Conservation (phyloP, 129 eudicot genomes). For the Escallonia rubra region DNA sequence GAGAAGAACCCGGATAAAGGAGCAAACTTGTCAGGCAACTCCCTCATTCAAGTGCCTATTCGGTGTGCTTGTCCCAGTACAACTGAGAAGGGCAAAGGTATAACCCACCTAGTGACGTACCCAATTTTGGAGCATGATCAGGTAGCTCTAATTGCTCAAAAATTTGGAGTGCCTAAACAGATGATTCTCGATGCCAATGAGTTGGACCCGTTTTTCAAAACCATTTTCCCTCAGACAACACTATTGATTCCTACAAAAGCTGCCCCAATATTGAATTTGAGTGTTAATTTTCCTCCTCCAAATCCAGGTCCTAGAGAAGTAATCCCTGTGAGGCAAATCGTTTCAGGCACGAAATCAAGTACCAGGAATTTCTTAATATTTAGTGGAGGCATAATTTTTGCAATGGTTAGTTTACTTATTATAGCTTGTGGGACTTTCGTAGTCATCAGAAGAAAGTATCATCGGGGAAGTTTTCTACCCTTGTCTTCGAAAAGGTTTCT, state of each 20-base stretch:
- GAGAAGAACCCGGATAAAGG: constrained; percentile 16
- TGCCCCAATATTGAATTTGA: constrained; percentile 26
- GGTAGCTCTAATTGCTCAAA: constrained; percentile 21
- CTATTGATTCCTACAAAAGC: constrained; percentile 32
- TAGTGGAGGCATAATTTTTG: constrained; percentile 6
- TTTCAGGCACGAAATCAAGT: background rate
- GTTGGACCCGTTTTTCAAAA: constrained; percentile 8
- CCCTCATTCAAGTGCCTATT: constrained; percentile 36
- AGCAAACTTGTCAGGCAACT: background rate
- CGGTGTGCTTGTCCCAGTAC: constrained; percentile 41
- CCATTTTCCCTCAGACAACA: constrained; percentile 35
- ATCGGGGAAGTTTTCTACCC: background rate
- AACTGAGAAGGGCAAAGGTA: constrained; percentile 14
- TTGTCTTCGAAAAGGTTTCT: constrained; percentile 6
- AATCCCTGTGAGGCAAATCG: constrained; percentile 16
- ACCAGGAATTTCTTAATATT: background rate
- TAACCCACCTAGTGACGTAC: constrained; percentile 33
- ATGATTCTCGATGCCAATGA: constrained; percentile 26
- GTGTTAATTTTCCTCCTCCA: background rate
- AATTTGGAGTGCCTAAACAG: constrained; percentile 26
- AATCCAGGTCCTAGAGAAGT: constrained; percentile 17
- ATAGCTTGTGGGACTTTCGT: constrained; percentile 5
- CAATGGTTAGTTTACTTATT: constrained; percentile 6
- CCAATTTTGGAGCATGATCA: constrained; percentile 36
- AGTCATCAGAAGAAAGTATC: constrained; percentile 15